Conservation (phyloP, 2,329 filamentous ascomycete species). For the Colletotrichum salicis region DNA sequence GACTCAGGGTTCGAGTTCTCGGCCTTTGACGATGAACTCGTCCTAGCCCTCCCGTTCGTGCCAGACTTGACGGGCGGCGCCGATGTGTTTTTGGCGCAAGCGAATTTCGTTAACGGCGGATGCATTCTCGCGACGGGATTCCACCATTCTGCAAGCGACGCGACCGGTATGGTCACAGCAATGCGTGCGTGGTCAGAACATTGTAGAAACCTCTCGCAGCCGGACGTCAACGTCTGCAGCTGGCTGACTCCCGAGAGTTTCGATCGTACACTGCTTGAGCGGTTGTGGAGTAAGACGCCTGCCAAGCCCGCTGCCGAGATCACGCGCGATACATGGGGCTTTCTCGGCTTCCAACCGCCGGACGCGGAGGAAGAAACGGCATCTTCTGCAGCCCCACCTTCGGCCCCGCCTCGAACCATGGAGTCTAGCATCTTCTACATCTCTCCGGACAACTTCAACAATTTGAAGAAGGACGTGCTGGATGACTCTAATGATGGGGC, state of each 20-base stretch:
- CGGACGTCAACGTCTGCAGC: slow-evolving; percentile 35
- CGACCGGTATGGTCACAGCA: slow-evolving; percentile 42
- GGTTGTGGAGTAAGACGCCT: slow-evolving; percentile 43
- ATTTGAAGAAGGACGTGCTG: slow-evolving; percentile 44
- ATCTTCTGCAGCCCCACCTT: not conserved
- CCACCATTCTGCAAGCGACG: slow-evolving; percentile 38
- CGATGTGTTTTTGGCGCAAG: slow-evolving; percentile 43
- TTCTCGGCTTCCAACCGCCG: slow-evolving; percentile 39
- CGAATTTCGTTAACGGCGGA: slow-evolving; percentile 45
- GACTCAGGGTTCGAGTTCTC: slow-evolving; percentile 42
- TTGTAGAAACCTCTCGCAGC: slow-evolving; percentile 41
- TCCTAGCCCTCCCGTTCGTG: slow-evolving; percentile 39
- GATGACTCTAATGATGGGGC: slow-evolving; percentile 40
- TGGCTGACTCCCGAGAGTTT: slow-evolving; percentile 45
- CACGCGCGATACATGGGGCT: slow-evolving; percentile 38
- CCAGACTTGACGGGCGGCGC: slow-evolving; percentile 37
- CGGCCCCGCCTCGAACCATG: not conserved
- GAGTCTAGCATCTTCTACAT: slow-evolving; percentile 22
- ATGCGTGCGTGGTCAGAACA: slow-evolving; percentile 46
- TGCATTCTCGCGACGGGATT: slow-evolving; percentile 39
- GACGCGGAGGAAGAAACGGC: not conserved
- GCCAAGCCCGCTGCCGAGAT: slow-evolving; percentile 38
- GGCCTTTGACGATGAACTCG: slow-evolving; percentile 41
- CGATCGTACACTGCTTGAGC: slow-evolving; percentile 42
- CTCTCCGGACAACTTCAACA: slow-evolving; percentile 36